Percentiles rank a stretch among this genome's conserved stretches.
Evolutionary conservation across 495 filamentous ascomycete species (phyloP).

Genomic region (Hamigera avellanea): DNA sequence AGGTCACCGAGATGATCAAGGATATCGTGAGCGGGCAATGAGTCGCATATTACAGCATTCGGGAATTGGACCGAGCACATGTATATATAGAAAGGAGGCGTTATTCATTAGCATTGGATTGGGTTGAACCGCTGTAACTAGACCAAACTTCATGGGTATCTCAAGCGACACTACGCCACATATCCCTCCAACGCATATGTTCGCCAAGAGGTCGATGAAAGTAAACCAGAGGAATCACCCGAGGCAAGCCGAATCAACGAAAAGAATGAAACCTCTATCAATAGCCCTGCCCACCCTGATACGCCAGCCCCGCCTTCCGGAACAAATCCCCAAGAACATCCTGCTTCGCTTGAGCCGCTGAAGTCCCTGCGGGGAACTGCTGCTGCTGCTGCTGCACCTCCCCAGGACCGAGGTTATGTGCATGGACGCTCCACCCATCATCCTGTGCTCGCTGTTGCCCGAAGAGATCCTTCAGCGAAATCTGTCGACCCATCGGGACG

Average conservation of each 20-base stretch:
- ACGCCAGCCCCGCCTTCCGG: slow-evolving; percentile 28
- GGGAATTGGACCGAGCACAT: no score
- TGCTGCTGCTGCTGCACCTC: slow-evolving; percentile 8
- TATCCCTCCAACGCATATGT: slow-evolving; percentile 1
- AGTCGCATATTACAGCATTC: no score
- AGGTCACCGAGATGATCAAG: slow-evolving; percentile 49
- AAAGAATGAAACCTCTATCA: slow-evolving; percentile 1
- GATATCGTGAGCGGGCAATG: slow-evolving; percentile 25
- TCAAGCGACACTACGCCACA: slow-evolving; percentile 13
- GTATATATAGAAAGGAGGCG: no score
- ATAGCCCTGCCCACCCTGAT: slow-evolving; percentile 14
- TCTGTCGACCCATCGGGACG: slow-evolving; percentile 40
- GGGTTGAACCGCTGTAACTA: no score
- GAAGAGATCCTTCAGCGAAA: slow-evolving; percentile 43
- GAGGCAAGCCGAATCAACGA: no score
- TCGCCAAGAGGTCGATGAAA: background rate
- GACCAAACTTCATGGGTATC: slow-evolving; percentile 22
- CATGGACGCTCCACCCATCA: slow-evolving; percentile 37
- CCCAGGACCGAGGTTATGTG: slow-evolving; percentile 23
- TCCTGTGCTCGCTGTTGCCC: slow-evolving; percentile 42
- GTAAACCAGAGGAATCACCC: no score
- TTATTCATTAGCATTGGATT: no score
- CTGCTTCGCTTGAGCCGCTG: slow-evolving; percentile 4
- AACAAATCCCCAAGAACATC: slow-evolving; percentile 34
- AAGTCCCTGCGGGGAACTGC: no score